Evolutionary conservation across 1,139 yeast species (phyloP), one percentile per base, ranked within the genome.

Genomic region (Pichia sp.): DNA sequence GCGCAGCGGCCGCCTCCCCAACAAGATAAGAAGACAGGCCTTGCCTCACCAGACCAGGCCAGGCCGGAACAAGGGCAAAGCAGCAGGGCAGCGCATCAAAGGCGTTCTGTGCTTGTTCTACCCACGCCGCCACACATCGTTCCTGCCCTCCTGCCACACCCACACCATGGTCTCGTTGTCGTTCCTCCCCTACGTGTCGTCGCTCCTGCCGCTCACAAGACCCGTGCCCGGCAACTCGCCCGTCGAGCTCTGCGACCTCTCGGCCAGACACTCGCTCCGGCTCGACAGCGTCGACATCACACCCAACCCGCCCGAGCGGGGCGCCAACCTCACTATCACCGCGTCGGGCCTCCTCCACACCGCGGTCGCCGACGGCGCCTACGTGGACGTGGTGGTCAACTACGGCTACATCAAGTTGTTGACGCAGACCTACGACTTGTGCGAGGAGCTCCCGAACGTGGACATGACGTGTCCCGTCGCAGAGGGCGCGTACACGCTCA

Each of bases 141-240:
- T 23, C 26, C 26, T 23, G 26, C 26, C 26, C 26, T 23, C 26
- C 26, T 32, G 23, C 29, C 26, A 42, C 29, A 23, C 45, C 29
- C 26, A 42, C 29, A 23, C 45, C 15, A 55, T 55, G 57, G 55
- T 52, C 38, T 52, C 47, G 11, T n/a, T 54, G 6, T 47, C 59
- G 1, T 43, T 49, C 19, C 19, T 31, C 6, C 50, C 56, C 2
- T 56, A 31, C 36, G 40, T 56, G 26, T 23, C 26, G 2, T 32
- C 56, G 2, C 34, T 50, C 4, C 45, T 62, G 2, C 64, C 63
- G 29, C 59, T 62, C 34, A 61, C 64, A 7, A 81, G 78, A 63
- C 95, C 95, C 7, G 83, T 93, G 36, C 96, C 97, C 1, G 99
- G 99, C 8, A 89, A 82, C 61, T 87, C 97, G 0, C 97, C 98